Conservation (phyloP, 768 basidiomycete species). For the Trametes gibbosa region DNA sequence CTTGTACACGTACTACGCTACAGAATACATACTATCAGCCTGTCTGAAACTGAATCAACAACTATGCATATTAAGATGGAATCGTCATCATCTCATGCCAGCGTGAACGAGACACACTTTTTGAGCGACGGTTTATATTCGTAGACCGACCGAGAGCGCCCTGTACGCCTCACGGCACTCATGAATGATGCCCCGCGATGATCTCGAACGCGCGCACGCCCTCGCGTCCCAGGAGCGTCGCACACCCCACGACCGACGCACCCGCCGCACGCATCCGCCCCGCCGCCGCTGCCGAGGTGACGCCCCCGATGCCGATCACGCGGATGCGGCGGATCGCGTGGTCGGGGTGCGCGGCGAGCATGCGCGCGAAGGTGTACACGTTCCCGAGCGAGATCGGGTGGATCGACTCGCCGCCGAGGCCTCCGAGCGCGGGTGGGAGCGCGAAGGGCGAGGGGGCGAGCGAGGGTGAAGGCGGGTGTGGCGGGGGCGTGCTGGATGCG, state of each 20-base stretch:
- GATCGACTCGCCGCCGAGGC: constrained; percentile 72
- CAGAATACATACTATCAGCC: not conserved
- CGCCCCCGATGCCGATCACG: constrained; percentile 83
- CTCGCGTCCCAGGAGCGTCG: constrained; percentile 45
- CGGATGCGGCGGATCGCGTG: constrained; percentile 45
- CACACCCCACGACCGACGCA: constrained; percentile 67
- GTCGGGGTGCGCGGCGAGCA: constrained; percentile 46
- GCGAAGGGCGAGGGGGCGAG: constrained; percentile 41
- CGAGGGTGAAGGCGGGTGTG: constrained; percentile 9
- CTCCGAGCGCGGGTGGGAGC: constrained; percentile 64
- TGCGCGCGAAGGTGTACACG: constrained; percentile 56
- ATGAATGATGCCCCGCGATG: constrained; percentile 4
- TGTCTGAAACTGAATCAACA: not conserved
- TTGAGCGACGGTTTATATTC: not conserved
- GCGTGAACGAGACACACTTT: too few relatives aligned
- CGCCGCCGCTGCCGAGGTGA: constrained; percentile 57
- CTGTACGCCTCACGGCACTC: not conserved
- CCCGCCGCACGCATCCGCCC: constrained; percentile 73
- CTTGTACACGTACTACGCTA: not conserved
- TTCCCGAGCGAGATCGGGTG: constrained; percentile 80
- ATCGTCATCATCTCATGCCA: not conserved
- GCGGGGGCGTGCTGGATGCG: constrained; percentile 13
- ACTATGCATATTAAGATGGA: not conserved
- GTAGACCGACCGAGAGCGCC: not conserved
- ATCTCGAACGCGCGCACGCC: constrained; percentile 40